These are phyloP conservation scores for Phytophthora hibernalis DNA, from an alignment of 352 stramenopile species.

Conservation along the genomic window DNA sequence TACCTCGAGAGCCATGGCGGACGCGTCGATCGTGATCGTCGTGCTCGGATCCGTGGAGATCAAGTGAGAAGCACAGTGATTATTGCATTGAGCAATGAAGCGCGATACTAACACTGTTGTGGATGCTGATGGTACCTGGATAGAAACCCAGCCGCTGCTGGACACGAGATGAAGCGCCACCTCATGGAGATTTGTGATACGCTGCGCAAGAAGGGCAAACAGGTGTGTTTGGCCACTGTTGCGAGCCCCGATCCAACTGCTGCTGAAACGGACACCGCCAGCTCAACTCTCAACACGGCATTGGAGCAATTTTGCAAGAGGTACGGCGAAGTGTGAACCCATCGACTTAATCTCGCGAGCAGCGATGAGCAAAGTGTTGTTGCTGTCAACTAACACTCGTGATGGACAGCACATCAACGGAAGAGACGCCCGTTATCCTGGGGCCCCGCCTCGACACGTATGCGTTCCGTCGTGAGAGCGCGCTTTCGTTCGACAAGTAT, in stretches of 20 bases:
- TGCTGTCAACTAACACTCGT: constrained; percentile 21
- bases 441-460: constrained; percentile 80
- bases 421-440: constrained; percentile 73
- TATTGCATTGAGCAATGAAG: neutral
- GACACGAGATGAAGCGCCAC: constrained; percentile 57
- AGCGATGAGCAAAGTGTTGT: neutral
- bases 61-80: constrained; percentile 34
- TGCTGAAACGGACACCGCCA: constrained; percentile 41
- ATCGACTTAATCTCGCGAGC: neutral
- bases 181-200: constrained; percentile 80
- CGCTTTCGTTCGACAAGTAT: constrained; percentile 74
- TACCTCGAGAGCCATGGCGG: constrained; percentile 51
- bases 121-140: constrained; percentile 7
- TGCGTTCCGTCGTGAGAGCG: constrained; percentile 65
- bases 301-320: constrained; percentile 83
- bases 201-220: constrained; percentile 84
- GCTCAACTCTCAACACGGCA: constrained; percentile 59
- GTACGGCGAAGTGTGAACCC: constrained; percentile 32
- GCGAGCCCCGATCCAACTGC: constrained; percentile 52
- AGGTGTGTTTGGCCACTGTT: constrained; percentile 74
- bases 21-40: constrained; percentile 84
- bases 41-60: constrained; percentile 78
- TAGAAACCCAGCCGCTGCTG: constrained; percentile 39
- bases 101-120: constrained; percentile 4
- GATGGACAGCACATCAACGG: constrained; percentile 58